Evolutionary conservation across 2,329 filamentous ascomycete genomes (phyloP).

Genomic region (Diplodia intermedia): DNA sequence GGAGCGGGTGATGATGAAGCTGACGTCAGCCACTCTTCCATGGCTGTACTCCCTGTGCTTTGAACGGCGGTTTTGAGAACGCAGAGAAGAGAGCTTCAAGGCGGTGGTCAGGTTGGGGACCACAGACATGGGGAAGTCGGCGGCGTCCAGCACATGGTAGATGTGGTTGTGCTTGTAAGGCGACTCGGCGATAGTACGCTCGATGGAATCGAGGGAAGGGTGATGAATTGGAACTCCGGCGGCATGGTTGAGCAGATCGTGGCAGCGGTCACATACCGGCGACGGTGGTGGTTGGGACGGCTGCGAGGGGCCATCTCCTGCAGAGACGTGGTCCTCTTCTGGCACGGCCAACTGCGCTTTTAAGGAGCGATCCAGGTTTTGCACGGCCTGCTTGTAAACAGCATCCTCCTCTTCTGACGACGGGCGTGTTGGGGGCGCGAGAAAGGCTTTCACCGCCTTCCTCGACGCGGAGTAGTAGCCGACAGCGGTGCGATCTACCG

Average conservation of each 20-base stretch:
- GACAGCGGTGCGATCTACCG: slow-evolving; percentile 59
- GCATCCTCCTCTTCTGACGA: slow-evolving; percentile 42
- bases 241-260: slow-evolving; percentile 78
- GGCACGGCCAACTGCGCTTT: slow-evolving; percentile 17
- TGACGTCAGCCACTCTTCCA: slow-evolving; percentile 76
- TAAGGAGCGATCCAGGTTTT: slow-evolving; percentile 39
- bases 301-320: neutral
- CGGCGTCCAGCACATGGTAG: slow-evolving; percentile 93
- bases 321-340: neutral
- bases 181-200: slow-evolving; percentile 84
- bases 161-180: slow-evolving; percentile 91
- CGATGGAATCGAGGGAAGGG: slow-evolving; percentile 80
- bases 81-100: slow-evolving; percentile 73
- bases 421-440: slow-evolving; percentile 37
- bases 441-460: slow-evolving; percentile 54
- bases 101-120: slow-evolving; percentile 76
- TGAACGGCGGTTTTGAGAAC: slow-evolving; percentile 81
- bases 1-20: slow-evolving; percentile 88
- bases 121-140: slow-evolving; percentile 94
- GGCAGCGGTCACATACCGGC: slow-evolving; percentile 86
- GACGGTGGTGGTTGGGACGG: slow-evolving; percentile 17
- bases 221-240: slow-evolving; percentile 75
- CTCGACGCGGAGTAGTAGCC: slow-evolving; percentile 64
- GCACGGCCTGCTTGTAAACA: slow-evolving; percentile 46
- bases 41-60: slow-evolving; percentile 69